Evolutionary conservation across 371 early-diverging fungal genomes (phyloP), one percentile per base, ranked within the genome.

Genomic region (Mortierella sp.): DNA sequence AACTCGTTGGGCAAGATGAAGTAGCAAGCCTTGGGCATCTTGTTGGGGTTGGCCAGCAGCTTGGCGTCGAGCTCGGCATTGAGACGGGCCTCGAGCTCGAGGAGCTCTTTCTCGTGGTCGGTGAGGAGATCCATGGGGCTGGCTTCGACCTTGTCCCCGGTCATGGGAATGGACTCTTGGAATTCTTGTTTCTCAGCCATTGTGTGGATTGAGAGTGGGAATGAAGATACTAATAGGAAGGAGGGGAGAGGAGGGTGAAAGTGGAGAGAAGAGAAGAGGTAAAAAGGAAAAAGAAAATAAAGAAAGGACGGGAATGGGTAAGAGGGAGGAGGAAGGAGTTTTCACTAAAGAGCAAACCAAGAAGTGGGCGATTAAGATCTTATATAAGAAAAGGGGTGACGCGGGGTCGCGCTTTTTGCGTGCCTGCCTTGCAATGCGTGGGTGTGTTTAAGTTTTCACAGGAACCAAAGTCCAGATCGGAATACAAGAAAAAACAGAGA

Each of bases 1-100:
- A 90, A 90, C 80, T 90, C 90, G 82, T 89, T 89, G 74, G 89
- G 89, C 78, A 89, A 72, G 72, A 89, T 89, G 87, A 89, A 89
- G 63, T 74, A 89, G 24, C 80, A 71, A 24, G 90, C 89, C 76
- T 78, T 85, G n/a, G 90, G 90, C 81, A 84, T 78, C 78, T 77
- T 83, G 78, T 81, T 76, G 42, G 82, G 89, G 79, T 89, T 83
- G n/a, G 81, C 80, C 74, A 79, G 28, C 19, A 89, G 42, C 77
- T 80, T 60, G 75, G 85, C 89, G 70, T 88, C 88, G 9, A 88
- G 73, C 74, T 88, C 84, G 42, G 84, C 82, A 71, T 88, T 84
- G 57, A 84, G 75, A 44, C 82, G 88, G 65, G 80, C 80, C 82
- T 85, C 86, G 45, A 85, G 68, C 75, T 87, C 87, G 73, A 87